Percentiles rank a stretch among this genome's conserved stretches.
Conservation (phyloP, 495 filamentous ascomycete genomes). For the Talaromyces nanjingensis region DNA sequence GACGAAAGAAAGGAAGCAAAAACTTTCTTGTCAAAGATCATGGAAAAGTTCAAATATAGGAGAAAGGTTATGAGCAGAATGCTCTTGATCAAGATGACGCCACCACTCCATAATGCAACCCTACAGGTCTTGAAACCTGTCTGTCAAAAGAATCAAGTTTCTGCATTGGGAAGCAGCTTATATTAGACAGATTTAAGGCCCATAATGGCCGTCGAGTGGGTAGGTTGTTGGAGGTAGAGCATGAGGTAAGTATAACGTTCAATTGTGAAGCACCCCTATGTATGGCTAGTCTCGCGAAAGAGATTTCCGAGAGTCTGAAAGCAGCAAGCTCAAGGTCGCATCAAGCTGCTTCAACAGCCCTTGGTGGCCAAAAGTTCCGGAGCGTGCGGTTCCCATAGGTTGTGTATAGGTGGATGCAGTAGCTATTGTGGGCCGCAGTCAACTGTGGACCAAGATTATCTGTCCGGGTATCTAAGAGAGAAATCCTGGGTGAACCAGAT, state of each 20-base stretch:
- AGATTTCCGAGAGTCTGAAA: background rate
- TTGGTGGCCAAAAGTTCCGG: background rate
- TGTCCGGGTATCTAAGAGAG: background rate
- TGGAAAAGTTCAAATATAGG: background rate
- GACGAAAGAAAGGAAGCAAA: background rate
- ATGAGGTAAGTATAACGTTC: constrained; percentile 5
- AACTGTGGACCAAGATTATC: background rate
- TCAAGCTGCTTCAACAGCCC: background rate
- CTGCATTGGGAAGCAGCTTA: background rate
- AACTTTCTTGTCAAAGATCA: background rate
- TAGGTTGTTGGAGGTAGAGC: background rate
- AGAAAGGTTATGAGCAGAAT: background rate
- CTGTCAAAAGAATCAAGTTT: background rate
- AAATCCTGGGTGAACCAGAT: background rate
- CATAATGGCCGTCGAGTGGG: background rate
- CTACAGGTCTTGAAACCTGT: background rate
- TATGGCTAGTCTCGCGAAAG: background rate
- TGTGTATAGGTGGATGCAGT: background rate
- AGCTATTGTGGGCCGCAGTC: background rate
- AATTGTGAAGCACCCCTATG: background rate
- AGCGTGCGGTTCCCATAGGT: constrained; percentile 2
- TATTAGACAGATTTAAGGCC: background rate
- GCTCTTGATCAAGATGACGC: background rate
- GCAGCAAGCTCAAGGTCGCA: background rate
- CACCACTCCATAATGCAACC: background rate